Base-by-base conservation (phyloP, 2,329 filamentous ascomycete genomes). In the Monilinia laxa region DNA sequence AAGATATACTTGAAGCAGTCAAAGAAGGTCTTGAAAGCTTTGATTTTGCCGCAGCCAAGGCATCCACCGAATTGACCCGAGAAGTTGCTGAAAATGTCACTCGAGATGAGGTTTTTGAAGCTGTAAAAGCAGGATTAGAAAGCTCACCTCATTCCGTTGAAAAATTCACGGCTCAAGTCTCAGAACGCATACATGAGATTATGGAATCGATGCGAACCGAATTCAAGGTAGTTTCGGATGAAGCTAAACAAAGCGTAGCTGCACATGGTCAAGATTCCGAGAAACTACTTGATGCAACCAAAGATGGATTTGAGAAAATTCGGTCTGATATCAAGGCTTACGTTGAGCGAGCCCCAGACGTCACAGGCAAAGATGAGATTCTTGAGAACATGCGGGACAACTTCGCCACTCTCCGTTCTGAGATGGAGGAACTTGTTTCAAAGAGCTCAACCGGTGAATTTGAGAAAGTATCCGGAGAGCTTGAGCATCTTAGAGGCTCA, bases 231-330 rank as follows among this genome's bases (percentile, higher is more conserved):
- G 80, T 87, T 2, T 87, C 86, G 0, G 83, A 87, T 38, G 86
- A 88, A 72, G 83, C 85, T 14, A 93, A 93, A 76, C 86, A 94
- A 73, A 94, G 92, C 71, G 89, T 92, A 25, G 87, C 90, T 3
- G 89, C 90, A 69, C 91, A 88, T 72, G 91, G 90, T 52, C 85
- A 88, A 67, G 92, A 95, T 75, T 94, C 92, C 0, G 93, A 97
- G 76, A 92, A 97, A 76, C 88, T 96, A 16, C 82, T 97, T 5
- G 91, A 95, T 76, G 91, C 92, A 0, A 89, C 96, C 54, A 94
- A 92, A 72, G 92, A 96, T 75, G 93, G 93, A 0, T 83, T 97
- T 18, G 92, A 96, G 71, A 89, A 86, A 71, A 84, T 98, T 9
- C 88, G 92, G 14, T 80, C 82, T 16, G 90, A 96, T 67, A 91